Evolutionary conservation across 306 rosid species (phyloP).

Genomic region (Cicer chorassanicum): DNA sequence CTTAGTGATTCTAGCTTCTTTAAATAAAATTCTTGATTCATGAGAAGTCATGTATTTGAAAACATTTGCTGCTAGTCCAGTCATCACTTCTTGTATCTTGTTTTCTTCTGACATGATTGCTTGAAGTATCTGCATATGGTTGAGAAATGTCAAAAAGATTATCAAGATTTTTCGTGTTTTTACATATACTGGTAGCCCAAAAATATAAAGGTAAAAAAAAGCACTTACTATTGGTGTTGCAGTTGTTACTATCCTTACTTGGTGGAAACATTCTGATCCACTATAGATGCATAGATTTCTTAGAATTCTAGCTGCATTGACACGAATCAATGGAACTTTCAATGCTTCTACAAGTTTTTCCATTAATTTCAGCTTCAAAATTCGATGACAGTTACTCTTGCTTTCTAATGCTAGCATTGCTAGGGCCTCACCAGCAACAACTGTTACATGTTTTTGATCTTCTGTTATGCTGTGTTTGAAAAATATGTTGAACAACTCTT

Average conservation of each 20-base stretch:
- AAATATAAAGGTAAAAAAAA: neutral
- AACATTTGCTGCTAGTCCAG: constrained; percentile 75
- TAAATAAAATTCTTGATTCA: constrained; percentile 69
- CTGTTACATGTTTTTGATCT: constrained; percentile 48
- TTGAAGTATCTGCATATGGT: constrained; percentile 57
- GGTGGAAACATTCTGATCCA: constrained; percentile 61
- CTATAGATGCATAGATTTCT: constrained; percentile 77
- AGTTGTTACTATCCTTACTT: constrained; percentile 55
- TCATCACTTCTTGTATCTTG: constrained; percentile 92
- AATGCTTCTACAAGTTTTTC: constrained; percentile 62
- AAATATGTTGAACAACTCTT: constrained; percentile 72
- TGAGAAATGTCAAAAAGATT: constrained; percentile 29
- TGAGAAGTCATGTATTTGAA: constrained; percentile 64
- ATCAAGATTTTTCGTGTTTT: neutral
- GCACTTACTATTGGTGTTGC: constrained; percentile 81
- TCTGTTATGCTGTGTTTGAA: constrained; percentile 51
- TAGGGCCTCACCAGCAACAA: constrained; percentile 84
- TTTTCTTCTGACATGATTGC: constrained; percentile 72
- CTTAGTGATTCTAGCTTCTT: constrained; percentile 62
- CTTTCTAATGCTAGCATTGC: constrained; percentile 88
- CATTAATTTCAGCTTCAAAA: constrained; percentile 59
- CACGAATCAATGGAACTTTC: constrained; percentile 60
- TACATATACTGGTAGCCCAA: neutral
- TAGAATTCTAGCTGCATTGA: constrained; percentile 75
- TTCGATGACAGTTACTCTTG: constrained; percentile 65